Base-by-base conservation (phyloP, 495 filamentous ascomycete genomes). In the Lophiostoma macrostomum region DNA sequence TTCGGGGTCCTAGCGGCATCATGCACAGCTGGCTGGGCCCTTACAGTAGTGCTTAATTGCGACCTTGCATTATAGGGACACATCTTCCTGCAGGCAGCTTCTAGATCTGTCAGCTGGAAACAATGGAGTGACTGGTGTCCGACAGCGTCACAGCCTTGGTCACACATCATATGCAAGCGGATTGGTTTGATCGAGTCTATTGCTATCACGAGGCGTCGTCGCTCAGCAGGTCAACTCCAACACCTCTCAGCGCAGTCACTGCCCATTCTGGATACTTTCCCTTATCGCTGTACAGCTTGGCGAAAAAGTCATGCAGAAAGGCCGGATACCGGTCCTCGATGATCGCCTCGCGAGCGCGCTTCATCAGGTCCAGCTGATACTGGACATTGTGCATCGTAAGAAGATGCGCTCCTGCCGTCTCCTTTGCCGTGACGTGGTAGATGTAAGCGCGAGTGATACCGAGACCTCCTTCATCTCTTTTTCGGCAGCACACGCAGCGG, bases 361-460 rank as follows among this genome's bases (percentile, higher is more conserved):
- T 72, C 91, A 97, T 96, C 56, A 99, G 69, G 38, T 79, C 75
- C 23, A 99, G 76, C 57, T 95, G 79, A 63, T 91, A 94, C 65
- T 88, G 87, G 20, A 97, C 88, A 67, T 99, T 97, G 70, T 99
- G 93, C 58, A 96, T 85, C 0, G 90, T 94, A 28, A 98, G 72
- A 69, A 99, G 70, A 75, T 99, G 93, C 16, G 94, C 93, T 10
- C 91, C 91, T 0, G 87, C 93, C 5, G 93, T 97, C 73, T 97
- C 93, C 67, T 99, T 99, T 2, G 84, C 84, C 0, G 88, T 83
- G 40, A 95, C 76, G 70, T 99, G 93, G 65, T 96, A 82, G 25
- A 96, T 85, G 67, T 88, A 96, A 4, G 94, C 88, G 40, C 84
- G 78, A 14, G 93, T 94, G 51, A 97, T 80, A 12, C 88, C 90